phyloP scores from a whole-genome alignment of 148 eudicot genomes.

The Arctostaphylos glauca region DNA sequence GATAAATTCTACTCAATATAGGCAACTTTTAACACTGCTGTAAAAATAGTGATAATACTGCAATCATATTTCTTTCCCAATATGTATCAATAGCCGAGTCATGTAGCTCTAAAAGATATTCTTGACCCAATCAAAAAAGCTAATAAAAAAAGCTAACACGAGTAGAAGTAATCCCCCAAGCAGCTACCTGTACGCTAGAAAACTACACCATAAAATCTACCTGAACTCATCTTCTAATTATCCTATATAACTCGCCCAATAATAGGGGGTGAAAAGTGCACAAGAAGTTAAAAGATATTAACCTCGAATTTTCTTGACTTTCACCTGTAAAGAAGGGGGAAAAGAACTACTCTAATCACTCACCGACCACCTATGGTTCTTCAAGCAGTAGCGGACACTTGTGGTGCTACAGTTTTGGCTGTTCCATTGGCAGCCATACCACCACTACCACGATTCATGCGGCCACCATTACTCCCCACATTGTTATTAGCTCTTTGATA shows the following conservation, averaged over 20 bases:
- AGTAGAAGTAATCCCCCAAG: neutral
- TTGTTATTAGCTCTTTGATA: constrained; percentile 40
- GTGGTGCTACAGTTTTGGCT: constrained; percentile 16
- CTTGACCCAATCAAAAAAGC: neutral
- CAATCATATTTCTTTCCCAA: neutral
- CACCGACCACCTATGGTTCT: neutral
- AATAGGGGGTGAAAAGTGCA: neutral
- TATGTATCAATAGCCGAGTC: neutral
- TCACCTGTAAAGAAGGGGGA: neutral
- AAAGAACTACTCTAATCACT: neutral
- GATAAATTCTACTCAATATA: no score
- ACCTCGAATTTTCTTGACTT: neutral
- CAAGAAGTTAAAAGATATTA: neutral
- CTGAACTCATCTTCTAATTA: neutral
- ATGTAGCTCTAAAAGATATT: neutral
- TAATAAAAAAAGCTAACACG: neutral
- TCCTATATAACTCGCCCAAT: neutral
- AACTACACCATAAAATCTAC: neutral
- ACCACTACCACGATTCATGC: constrained; percentile 42
- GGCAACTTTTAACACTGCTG: no score
- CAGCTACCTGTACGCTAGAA: constrained; percentile 9
- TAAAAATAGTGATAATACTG: neutral
- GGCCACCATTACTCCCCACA: constrained; percentile 29
- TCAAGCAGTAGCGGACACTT: constrained; percentile 17
- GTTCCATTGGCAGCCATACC: constrained; percentile 14